Conservation (phyloP, 2,329 filamentous ascomycete genomes). For the Lecanosticta acicola region DNA sequence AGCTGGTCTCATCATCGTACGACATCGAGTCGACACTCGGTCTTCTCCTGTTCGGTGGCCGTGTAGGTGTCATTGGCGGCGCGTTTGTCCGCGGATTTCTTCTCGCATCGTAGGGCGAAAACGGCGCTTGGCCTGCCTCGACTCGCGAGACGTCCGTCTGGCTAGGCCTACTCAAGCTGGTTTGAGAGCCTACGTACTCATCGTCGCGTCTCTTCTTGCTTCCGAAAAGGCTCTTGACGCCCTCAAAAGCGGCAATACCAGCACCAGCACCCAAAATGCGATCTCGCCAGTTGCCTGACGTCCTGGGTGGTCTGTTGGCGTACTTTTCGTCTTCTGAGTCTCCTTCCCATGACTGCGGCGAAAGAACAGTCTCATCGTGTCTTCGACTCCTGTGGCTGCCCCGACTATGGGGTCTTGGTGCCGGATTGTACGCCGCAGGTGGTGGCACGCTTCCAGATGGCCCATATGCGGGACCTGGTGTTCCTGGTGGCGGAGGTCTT, state of each 20-base stretch:
- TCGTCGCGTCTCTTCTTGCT: conserved; percentile 48
- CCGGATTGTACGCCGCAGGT: conserved; percentile 6
- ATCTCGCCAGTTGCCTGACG: conserved; percentile 39
- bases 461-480: conserved; percentile 4
- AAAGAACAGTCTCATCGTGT: conserved; percentile 18
- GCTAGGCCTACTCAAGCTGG: conserved; percentile 40
- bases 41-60: conserved; percentile 29
- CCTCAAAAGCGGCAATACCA: conserved; percentile 37
- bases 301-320: conserved; percentile 21
- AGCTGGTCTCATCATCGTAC: conserved; percentile 33
- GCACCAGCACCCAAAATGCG: conserved; percentile 42
- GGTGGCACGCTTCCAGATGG: conserved; percentile 7
- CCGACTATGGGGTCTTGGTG: conserved; percentile 9
- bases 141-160: conserved; percentile 44
- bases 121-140: conserved; percentile 51
- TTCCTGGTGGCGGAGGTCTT: background rate
- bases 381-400: conserved; percentile 9
- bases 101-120: conserved; percentile 35
- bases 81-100: conserved; percentile 6
- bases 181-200: conserved; percentile 48
- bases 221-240: conserved; percentile 51
- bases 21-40: conserved; percentile 36
- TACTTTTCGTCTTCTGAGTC: conserved; percentile 38
- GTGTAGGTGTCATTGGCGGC: conserved; percentile 33
- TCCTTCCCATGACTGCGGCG: conserved; percentile 28